Conservation (phyloP, 1,139 yeast genomes). For the Taphrina flavorubra region DNA sequence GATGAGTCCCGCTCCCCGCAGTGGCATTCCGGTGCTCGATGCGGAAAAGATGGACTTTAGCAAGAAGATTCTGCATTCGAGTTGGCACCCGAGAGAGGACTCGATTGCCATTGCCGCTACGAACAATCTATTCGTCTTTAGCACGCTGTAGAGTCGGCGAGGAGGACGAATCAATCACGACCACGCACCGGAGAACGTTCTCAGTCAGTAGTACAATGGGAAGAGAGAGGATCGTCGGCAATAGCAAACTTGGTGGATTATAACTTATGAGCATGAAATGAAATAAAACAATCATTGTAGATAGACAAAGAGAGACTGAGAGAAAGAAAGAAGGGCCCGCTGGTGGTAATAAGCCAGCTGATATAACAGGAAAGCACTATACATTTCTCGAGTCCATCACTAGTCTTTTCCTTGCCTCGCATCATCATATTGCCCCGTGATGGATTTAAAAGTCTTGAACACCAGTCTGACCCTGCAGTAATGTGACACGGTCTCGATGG, state of each 20-base stretch:
- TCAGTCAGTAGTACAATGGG: too few species aligned
- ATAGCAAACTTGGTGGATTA: not conserved
- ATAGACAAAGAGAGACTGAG: not conserved
- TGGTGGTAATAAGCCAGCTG: not conserved
- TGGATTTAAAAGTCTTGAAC: conserved; percentile 10
- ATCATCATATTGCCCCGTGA: not conserved
- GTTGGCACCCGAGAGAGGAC: conserved; percentile 98
- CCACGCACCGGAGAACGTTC: too few species aligned
- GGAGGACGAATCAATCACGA: too few species aligned
- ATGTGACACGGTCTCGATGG: too few species aligned
- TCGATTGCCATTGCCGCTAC: conserved; percentile 98
- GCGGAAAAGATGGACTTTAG: conserved; percentile 90
- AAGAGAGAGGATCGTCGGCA: too few species aligned
- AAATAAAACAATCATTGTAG: conserved; percentile 16
- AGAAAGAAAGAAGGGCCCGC: not conserved
- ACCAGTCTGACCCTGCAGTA: conserved; percentile 26
- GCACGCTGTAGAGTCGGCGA: conserved; percentile 48
- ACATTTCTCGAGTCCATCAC: not conserved
- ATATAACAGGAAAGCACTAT: conserved; percentile 1
- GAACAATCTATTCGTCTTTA: conserved; percentile 66
- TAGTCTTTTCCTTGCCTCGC: too few species aligned
- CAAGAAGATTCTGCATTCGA: conserved; percentile 89
- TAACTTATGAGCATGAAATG: conserved; percentile 28
- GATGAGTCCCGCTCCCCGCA: conserved; percentile 33
- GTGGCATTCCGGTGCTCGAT: conserved; percentile 50